Conservation (phyloP, 164 flowering plant genomes). For the Kingdonia uniflora region DNA sequence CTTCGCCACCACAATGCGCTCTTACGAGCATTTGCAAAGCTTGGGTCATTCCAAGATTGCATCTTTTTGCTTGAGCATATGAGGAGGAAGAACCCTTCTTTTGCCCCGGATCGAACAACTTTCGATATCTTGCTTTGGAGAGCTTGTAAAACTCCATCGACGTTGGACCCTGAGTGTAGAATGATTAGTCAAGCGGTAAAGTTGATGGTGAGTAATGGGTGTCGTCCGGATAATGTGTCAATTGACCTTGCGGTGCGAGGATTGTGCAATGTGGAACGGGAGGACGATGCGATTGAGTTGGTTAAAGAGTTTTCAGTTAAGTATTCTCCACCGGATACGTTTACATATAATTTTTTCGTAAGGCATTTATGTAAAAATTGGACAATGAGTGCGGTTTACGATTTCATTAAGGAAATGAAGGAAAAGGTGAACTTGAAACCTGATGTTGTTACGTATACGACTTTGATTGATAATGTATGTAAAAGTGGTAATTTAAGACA, state of each 20-base stretch:
- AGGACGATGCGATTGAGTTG: constrained; percentile 45
- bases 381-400: constrained; percentile 41
- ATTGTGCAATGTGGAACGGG: constrained; percentile 41
- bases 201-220: constrained; percentile 51
- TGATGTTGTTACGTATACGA: constrained; percentile 73
- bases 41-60: constrained; percentile 39
- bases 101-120: constrained; percentile 58
- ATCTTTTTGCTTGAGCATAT: constrained; percentile 49
- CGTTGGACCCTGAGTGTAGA: too few relatives aligned
- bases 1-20: constrained; percentile 44
- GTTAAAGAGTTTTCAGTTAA: constrained; percentile 43
- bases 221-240: constrained; percentile 46
- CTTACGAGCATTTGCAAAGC: constrained; percentile 46
- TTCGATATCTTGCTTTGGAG: constrained; percentile 50
- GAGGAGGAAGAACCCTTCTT: constrained; percentile 31
- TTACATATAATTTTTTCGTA: constrained; percentile 67
- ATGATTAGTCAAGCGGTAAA: constrained; percentile 30
- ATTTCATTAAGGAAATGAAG: constrained; percentile 44
- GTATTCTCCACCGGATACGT: constrained; percentile 37
- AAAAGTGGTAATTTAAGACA: constrained; percentile 67
- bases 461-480: constrained; percentile 80
- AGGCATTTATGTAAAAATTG: constrained; percentile 52
- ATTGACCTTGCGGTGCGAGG: constrained; percentile 57
- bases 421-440: constrained; percentile 34
- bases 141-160: constrained; percentile 22